Percentiles rank a stretch among this genome's conserved stretches.
Evolutionary conservation across 805 yeast genomes (phyloP).

Genomic region (Komagataella populi): DNA sequence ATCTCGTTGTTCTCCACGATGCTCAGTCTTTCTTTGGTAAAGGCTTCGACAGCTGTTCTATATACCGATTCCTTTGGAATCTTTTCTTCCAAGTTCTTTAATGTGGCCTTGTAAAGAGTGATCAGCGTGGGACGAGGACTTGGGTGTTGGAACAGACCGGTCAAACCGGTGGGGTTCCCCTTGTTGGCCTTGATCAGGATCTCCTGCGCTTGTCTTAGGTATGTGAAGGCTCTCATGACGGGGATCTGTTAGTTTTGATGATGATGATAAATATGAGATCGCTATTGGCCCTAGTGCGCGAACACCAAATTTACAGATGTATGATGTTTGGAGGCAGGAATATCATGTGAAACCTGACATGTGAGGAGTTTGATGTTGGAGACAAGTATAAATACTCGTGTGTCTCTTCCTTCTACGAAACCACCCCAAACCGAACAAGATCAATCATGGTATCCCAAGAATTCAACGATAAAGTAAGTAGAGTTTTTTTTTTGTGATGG

Average conservation of each 20-base stretch:
- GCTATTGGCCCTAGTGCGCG: not conserved
- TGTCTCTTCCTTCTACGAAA: not conserved
- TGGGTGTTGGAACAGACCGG: slow-evolving; percentile 72
- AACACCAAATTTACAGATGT: too few species aligned
- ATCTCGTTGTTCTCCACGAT: slow-evolving; percentile 53
- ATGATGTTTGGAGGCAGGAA: not conserved
- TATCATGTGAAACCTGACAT: not conserved
- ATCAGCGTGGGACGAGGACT: slow-evolving; percentile 71
- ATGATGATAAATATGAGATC: not conserved
- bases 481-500: not conserved
- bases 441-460: slow-evolving; percentile 20
- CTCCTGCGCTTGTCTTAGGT: slow-evolving; percentile 26
- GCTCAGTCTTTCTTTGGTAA: slow-evolving; percentile 56
- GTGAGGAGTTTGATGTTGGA: not conserved
- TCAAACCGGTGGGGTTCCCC: slow-evolving; percentile 70
- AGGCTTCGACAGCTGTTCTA: slow-evolving; percentile 56
- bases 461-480: slow-evolving; percentile 21
- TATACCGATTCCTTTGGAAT: slow-evolving; percentile 68
- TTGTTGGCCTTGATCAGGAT: slow-evolving; percentile 40
- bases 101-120: slow-evolving; percentile 58
- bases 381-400: not conserved
- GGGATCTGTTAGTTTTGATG: not conserved
- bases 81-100: slow-evolving; percentile 38
- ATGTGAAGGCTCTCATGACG: slow-evolving; percentile 19
- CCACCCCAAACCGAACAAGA: not conserved